Evolutionary conservation across 2,329 filamentous ascomycete genomes (phyloP).

Genomic region (Monilinia aucupariae): DNA sequence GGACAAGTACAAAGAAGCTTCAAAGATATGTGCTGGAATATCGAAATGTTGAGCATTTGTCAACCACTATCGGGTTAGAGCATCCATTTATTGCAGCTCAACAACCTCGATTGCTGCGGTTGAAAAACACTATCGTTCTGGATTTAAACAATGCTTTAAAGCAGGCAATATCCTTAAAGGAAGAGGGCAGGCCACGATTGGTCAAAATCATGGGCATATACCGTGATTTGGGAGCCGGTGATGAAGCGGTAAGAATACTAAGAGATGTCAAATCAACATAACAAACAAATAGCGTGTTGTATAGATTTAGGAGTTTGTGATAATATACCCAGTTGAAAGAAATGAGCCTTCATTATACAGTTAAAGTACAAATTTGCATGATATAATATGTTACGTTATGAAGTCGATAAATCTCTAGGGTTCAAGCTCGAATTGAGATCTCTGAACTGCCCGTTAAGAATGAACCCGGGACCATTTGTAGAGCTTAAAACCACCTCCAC

Average conservation of each 20-base stretch:
- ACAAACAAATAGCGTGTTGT: slow-evolving; percentile 20
- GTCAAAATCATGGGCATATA: slow-evolving; percentile 56
- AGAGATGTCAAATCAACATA: slow-evolving; percentile 29
- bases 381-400: slow-evolving; percentile 29
- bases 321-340: slow-evolving; percentile 27
- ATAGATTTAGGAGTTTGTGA: slow-evolving; percentile 44
- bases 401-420: slow-evolving; percentile 47
- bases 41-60: slow-evolving; percentile 48
- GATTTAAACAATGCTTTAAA: slow-evolving; percentile 60
- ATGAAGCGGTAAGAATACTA: slow-evolving; percentile 51
- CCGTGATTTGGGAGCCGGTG: slow-evolving; percentile 53
- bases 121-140: slow-evolving; percentile 57
- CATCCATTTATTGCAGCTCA: slow-evolving; percentile 61
- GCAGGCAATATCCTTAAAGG: slow-evolving; percentile 44
- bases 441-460: slow-evolving; percentile 73
- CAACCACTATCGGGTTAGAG: slow-evolving; percentile 45
- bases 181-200: slow-evolving; percentile 39
- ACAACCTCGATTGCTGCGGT: slow-evolving; percentile 48
- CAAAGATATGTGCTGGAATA: slow-evolving; percentile 54
- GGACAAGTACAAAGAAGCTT: slow-evolving; percentile 37
- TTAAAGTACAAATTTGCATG: slow-evolving; percentile 37
- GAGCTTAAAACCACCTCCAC: slow-evolving; percentile 77
- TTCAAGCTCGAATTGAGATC: slow-evolving; percentile 53
- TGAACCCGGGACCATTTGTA: slow-evolving; percentile 81
- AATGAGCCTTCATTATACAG: slow-evolving; percentile 35